Evolutionary conservation across 2,329 filamentous ascomycete species (phyloP), one percentile per base, ranked within the genome.

Genomic region (Drechslerella stenobrocha): DNA sequence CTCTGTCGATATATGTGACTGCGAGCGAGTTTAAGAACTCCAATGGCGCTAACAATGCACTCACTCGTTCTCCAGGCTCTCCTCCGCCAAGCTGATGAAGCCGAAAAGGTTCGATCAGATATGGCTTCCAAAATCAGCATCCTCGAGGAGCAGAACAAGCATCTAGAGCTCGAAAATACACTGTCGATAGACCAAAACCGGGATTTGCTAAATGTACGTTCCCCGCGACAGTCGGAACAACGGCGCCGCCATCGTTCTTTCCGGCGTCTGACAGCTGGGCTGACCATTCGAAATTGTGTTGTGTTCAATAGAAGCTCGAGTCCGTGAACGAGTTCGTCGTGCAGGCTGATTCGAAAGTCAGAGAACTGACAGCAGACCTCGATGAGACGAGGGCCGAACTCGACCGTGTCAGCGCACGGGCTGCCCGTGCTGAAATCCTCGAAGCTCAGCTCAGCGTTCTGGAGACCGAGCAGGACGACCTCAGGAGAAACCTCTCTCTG

Each of bases 11-110:
- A 52, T 3, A 18, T 66, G 53, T 55, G 42, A 42, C 32, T 66
- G 35, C 61, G 53, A 66, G 61, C 53, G 28, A 42, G 23, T 32
- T 66, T 66, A 59, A 66, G 53, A 20, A 48, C 37, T 40, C 44
- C 46, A 37, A 37, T 53, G 15, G 55, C 28, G 51, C 63, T 69
- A 50, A 69, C 56, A 30, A 60, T 56, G 63, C 37, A 34, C 47
- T 61, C 63, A 42, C 30, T 34, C 13, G 44, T 52, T 50, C 56
- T 67, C 55, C 50, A 97, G 93, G 90, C 90, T 66, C 82, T 98
- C 59, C 84, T 98, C 40, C 85, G 87, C 71, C 96, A 95, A 77
- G 92, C 96, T 82, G 87, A 87, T 72, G 90, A 96, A 76, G 90
- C 91, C 65, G 90, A 96, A 79, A 84, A 85, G 72, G 90, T 96